Evolutionary conservation across 805 yeast species (phyloP), one percentile per base, ranked within the genome.

Genomic region (Yarrowia porcina): DNA sequence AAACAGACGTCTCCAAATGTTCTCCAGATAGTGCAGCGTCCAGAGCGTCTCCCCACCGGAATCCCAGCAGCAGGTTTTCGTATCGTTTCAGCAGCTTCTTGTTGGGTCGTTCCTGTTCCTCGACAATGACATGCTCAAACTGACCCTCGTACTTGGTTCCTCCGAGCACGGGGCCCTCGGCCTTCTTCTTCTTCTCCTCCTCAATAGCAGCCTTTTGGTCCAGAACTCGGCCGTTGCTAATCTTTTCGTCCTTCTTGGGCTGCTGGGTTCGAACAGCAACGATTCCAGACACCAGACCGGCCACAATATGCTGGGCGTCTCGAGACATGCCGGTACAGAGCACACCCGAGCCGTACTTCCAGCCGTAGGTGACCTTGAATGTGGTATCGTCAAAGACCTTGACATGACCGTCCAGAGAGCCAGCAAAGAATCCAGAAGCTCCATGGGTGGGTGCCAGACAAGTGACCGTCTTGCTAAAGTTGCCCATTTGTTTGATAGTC

Each of bases 281-380:
- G 64, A 94, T 78, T 5, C 99, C 99, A 1, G 96, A 86, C 8
- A 92, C 86, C 67, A 94, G 81, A 56, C 99, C 99, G 15, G 94
- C 89, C 36, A 90, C 97, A 67, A 94, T 81, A 77, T 94, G 98
- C 76, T 89, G 88, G 80, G 84, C 69, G 67, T 86, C 83, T 27
- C 98, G 97, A 9, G 97, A 90, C 11, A 90, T 87, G 13, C 92
- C 98, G 72, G 96, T 86, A 69, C 90, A 80, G 68, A 94, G 78
- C 0, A 94, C 97, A 39, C 96, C 96, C 23, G 93, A 90, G 35
- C 97, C 97, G 71, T 89, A 93, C 75, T 92, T 93, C 97, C 98
- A 93, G 54, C 97, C 97, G 72, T 91, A 93, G 73, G 88, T 89
- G 65, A 93, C 97, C 18, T 63, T 61, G 27, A 74, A 69, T 13